Base-by-base conservation (phyloP, 164 flowering plant species). In the Magnolia kwangsiensis region DNA sequence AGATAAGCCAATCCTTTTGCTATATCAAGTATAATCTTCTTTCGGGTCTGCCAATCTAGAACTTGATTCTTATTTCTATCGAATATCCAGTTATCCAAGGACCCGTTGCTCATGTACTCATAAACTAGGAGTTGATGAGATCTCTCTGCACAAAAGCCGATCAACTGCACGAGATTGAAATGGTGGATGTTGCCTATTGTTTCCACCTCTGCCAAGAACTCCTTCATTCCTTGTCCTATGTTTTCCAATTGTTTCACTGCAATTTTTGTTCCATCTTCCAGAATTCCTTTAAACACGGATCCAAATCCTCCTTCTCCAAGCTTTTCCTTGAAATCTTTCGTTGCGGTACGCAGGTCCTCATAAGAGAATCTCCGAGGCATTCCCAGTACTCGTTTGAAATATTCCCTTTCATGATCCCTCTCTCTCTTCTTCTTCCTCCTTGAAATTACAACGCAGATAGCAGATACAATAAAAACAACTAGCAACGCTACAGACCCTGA, bases 181-280 rank as follows among this genome's bases (percentile, higher is more conserved):
- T 84, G 84, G 55, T 75, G 76, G 45, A 78, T 74, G 27, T 55
- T 73, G 3, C 86, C 82, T 8, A 79, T 78, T 0, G 74, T 77
- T 20, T 49, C 51, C 7, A 83, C 75, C 70, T 83, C 82, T 1
- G 84, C 78, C 11, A 69, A 59, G 29, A 84, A 84, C 29, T 78
- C 96, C 72, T 84, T 89, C 87, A 89, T 92, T 8, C 89, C 93
- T 3, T 91, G 86, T 3, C 92, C 91, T 0, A 90, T 91, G 71
- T 90, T 78, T 70, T 90, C 98, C 11, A 92, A 89, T 74, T 91
- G 86, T 77, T 93, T 93, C 75, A 90, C 95, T 0, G 98, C 98
- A 63, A 93, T 88, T 1, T 19, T 49, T 9, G 69, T 63, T 10
- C 68, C 68, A 20, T 74, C 76, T 24, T 61, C 8, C 16, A 74